Percentiles rank a stretch among this genome's conserved stretches.
These are phyloP conservation scores for Claviceps pazoutovae DNA, from an alignment of 2,329 filamentous ascomycete species.

Conservation along the genomic window DNA sequence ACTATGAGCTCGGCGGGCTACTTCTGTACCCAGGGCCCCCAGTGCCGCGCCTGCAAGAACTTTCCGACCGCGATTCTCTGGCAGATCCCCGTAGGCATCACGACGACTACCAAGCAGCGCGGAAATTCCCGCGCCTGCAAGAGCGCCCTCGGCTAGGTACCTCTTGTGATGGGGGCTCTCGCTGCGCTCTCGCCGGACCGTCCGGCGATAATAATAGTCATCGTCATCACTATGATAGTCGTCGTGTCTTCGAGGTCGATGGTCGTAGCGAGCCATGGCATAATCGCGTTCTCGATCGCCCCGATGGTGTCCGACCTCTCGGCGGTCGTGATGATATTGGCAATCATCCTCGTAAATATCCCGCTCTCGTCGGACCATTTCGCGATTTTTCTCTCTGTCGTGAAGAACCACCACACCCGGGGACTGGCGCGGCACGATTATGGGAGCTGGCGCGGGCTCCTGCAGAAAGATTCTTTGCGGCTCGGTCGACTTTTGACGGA, in stretches of 20 bases:
- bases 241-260: constrained; percentile 26
- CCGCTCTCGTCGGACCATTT: constrained; percentile 20
- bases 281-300: constrained; percentile 16
- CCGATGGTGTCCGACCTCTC: constrained; percentile 28
- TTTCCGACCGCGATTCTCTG: constrained; percentile 40
- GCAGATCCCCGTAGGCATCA: constrained; percentile 33
- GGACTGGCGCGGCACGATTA: constrained; percentile 33
- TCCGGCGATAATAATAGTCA: constrained; percentile 32
- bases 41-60: constrained; percentile 48
- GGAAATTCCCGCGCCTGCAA: constrained; percentile 47
- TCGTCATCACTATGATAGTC: constrained; percentile 34
- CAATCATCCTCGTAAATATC: constrained; percentile 32
- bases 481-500: constrained; percentile 40
- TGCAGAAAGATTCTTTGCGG: constrained; percentile 47
- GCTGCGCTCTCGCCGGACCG: constrained; percentile 36
- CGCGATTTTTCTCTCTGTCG: constrained; percentile 27
- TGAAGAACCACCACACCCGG: constrained; percentile 30
- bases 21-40: constrained; percentile 48
- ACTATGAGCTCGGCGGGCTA: constrained; percentile 44
- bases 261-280: constrained; percentile 23
- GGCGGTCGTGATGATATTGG: constrained; percentile 34
- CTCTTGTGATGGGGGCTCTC: constrained; percentile 40
- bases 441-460: constrained; percentile 40
- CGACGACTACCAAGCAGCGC: constrained; percentile 44
- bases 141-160: constrained; percentile 49